Base-by-base conservation (phyloP, 352 stramenopile genomes). In the Halophytophthora polymorphica region DNA sequence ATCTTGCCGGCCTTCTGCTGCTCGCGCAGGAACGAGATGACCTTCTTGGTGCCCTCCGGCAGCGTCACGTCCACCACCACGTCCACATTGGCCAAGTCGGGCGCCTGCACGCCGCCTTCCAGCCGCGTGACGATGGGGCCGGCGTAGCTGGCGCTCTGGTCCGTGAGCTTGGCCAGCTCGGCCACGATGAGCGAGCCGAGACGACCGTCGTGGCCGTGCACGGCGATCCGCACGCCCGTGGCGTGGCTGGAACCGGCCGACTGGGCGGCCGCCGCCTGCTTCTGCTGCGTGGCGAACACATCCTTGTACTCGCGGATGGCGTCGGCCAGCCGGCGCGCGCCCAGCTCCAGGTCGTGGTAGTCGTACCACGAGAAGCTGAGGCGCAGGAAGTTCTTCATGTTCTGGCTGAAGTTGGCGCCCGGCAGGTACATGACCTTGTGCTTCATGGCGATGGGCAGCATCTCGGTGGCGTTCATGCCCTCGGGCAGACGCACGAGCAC, bases 341-440 rank as follows among this genome's bases (percentile, higher is more conserved):
- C 86, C 18, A 93, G 66, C 49, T 85, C 64, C 49, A 96, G 71
- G 57, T 95, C 86, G 17, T 68, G 54, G 50, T 78, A 73, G 50
- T 92, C 78, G 70, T 96, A 96, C 74, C 79, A 95, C 45, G 83
- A 93, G 64, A 93, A 93, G 50, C 77, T 91, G 37, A 96, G 68
- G 44, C 86, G 80, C 56, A 94, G 53, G 64, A 81, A 93, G 73
- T 93, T 93, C 68, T 89, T 91, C 82, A 96, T 92, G 36, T 73
- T 80, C 60, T 76, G 73, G 46, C 73, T 87, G 58, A 96, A 94
- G 23, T 81, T 92, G 49, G 79, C 73, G 25, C 86, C 86, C 6
- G 83, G 83, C 10, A 95, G 59, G 67, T 84, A 95, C 67, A 79
- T 78, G 11, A 96, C 86, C 74, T 93, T 94, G 74, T 96, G 83